Conservation (phyloP, 148 eudicot species). For the Chenopodium quinoa region DNA sequence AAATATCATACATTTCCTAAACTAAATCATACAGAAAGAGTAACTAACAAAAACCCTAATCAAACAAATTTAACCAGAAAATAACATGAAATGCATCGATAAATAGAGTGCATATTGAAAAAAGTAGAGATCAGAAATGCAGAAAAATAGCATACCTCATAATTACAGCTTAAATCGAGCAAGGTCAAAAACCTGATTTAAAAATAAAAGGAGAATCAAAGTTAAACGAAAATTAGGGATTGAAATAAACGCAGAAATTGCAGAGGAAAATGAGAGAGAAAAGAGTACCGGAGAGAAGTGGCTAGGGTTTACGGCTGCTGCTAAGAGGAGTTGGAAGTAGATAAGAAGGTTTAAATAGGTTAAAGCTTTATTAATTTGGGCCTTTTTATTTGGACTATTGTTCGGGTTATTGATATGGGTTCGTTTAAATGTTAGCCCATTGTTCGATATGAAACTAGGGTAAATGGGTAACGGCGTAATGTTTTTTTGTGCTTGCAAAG, state of each 20-base stretch:
- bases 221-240: neutral
- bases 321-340: neutral
- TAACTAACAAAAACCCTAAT: neutral
- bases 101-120: no score
- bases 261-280: conserved; percentile 4
- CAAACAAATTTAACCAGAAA: neutral
- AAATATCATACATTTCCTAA: neutral
- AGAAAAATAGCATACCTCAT: conserved; percentile 24
- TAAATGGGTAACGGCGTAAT: no score
- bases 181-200: conserved; percentile 12
- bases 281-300: conserved; percentile 21
- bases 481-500: no score
- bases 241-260: neutral
- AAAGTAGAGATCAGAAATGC: neutral
- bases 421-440: no score
- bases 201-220: neutral
- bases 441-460: no score
- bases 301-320: conserved; percentile 33
- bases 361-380: no score
- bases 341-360: no score
- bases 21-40: neutral
- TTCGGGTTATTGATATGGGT: no score
- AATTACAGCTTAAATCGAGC: neutral
- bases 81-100: no score
- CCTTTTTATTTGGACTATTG: no score